Base-by-base conservation (phyloP, 179 eudicot genomes). In the Amaranthus tricolor region DNA sequence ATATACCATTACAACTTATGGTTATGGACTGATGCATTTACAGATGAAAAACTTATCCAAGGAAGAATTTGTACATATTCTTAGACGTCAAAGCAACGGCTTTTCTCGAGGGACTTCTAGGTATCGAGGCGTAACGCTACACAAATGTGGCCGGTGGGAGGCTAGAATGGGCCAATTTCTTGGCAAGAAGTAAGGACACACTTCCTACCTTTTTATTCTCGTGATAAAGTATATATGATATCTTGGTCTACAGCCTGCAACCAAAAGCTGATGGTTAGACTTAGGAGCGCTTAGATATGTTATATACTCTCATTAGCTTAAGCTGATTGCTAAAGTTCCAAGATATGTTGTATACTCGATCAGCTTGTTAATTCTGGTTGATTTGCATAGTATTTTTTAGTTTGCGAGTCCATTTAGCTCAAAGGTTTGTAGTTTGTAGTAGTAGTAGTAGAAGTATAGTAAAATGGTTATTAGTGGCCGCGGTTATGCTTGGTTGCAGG, bases 401-500 rank as follows among this genome's bases (percentile, higher is more conserved):
- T 17, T 8, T 48, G 40, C 11, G 21, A 7, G 6, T 5, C 20
- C 16, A 20, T 57, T 3, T 19, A 56, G 17, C 14, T 12, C 40
- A 13, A n/a, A n/a, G n/a, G n/a, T n/a, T n/a, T n/a, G 52, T 16
- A 5, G 55, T 11, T 50, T 11, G 0, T 16, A 40, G 5, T 63
- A 49, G 4, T 66, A 63, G 62, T 53, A 55, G 31, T 65, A 31
- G 13, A 11, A n/a, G 19, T 0, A 24, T 9, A 13, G 24, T 16
- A 31, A 31, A 52, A 51, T 59, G 66, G 68, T 68, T 80, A 84
- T 84, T 79, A 19, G 77, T 78, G 82, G 82, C 81, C 70, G 81
- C 81, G 78, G 78, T 80, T 83, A 90, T 82, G 84, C 79, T 85
- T 90, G 85, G 60, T 82, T 90, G 93, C 93, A 86, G 91, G 97